Evolutionary conservation across 257 asterid species (phyloP), one percentile per base, ranked within the genome.

Genomic region (Gynochthodes officinalis): DNA sequence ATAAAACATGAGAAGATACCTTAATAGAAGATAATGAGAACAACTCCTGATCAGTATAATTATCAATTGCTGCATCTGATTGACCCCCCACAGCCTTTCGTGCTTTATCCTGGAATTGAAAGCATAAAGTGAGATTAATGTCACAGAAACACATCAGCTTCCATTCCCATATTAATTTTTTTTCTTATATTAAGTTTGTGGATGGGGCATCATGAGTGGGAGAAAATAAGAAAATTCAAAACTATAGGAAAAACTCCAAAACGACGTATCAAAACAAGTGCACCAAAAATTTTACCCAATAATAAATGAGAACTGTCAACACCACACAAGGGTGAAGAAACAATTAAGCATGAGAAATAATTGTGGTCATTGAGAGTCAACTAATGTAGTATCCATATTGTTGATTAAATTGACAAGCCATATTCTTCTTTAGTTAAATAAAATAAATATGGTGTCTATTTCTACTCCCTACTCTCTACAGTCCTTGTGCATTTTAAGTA

Each of bases 71-170:
- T 21, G 85, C 95, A 79, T 95, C 99, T 71, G 61, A 75, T 62
- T 87, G 93, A 70, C 73, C 73, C 73, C 97, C 99, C 46, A 85
- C 83, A 67, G 96, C 92, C 87, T 92, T 95, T 68, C 98, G 87
- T 76, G 94, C 89, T 79, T 95, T 95, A 27, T 92, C 98, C 99
- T 95, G 89, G 23, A 61, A 64, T 71, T 67, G 40, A 23, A 57
- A 79, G 57, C 71, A 39, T 70, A 30, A 73, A 63, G 10, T 54
- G 30, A 44, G 35, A 60, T 12, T 37, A 64, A 39, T 50, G 75
- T 76, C 77, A 71, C 19, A 18, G 37, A 23, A 60, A 67, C 67
- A 53, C 32, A 40, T 37, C 53, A 49, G 14, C 44, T 23, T 54
- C 58, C 53, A 25, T 5, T 16, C 63, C 27, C 64, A 59, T 3